A percentile compares a stretch with the other conserved stretches of the same genome.
Evolutionary conservation across 1,139 yeast genomes (phyloP).

Genomic region (Entelexis paramagnoliae): DNA sequence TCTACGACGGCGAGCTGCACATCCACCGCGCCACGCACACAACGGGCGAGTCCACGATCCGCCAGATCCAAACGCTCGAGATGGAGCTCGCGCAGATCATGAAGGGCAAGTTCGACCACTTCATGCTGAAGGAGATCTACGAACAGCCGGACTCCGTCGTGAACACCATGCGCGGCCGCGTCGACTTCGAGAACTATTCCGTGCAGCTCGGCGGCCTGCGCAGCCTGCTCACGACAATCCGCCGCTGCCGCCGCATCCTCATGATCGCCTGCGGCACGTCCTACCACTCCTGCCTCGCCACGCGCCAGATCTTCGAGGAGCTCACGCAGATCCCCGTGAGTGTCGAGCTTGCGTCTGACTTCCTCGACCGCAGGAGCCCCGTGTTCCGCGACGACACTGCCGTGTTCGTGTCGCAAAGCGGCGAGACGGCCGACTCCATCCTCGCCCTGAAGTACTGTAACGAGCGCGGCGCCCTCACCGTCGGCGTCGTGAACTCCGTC

Average conservation of each 20-base stretch:
- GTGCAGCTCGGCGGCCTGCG: constrained; percentile 87
- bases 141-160: constrained; percentile 98
- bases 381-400: constrained; percentile 97
- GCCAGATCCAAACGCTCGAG: constrained; percentile 94
- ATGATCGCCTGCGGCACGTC: constrained; percentile 99
- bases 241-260: constrained; percentile 89
- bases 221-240: constrained; percentile 72
- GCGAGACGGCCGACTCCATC: constrained; percentile 99
- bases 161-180: constrained; percentile 98
- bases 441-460: constrained; percentile 90
- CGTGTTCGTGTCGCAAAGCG: constrained; percentile 95
- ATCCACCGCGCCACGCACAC: constrained; percentile 92
- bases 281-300: constrained; percentile 94
- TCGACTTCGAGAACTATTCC: constrained; percentile 70
- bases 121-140: constrained; percentile 97
- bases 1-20: constrained; percentile 95
- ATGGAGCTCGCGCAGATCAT: constrained; percentile 95
- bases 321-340: constrained; percentile 92
- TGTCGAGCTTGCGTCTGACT: constrained; percentile 95
- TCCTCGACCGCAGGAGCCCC: constrained; percentile 88
- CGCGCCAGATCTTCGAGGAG: constrained; percentile 93
- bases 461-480: constrained; percentile 94
- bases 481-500: constrained; percentile 89
- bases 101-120: constrained; percentile 94
- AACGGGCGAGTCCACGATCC: constrained; percentile 82